Percentiles rank a stretch among this genome's conserved stretches.
These are phyloP conservation scores for Aspergillus novoparasiticus DNA, from an alignment of 2,329 filamentous ascomycete genomes.

Conservation along the genomic window DNA sequence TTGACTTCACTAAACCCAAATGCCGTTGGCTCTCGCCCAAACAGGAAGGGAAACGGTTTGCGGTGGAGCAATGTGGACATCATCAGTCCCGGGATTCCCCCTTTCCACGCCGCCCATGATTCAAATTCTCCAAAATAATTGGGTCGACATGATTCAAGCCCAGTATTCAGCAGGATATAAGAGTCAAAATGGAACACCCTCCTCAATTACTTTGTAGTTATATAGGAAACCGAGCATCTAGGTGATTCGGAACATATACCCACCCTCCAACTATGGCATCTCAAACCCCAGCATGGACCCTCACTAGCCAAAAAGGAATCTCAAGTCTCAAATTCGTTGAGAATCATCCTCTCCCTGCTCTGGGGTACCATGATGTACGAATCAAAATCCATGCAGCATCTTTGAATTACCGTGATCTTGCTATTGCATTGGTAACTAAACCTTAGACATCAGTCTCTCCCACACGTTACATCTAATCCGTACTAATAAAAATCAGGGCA, in stretches of 20 bases:
- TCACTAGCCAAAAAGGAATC: slow-evolving; percentile 35
- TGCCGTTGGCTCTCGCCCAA: too few relatives aligned
- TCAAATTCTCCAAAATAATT: too few relatives aligned
- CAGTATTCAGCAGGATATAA: background rate
- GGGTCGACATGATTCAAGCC: background rate
- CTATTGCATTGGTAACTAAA: slow-evolving; percentile 42
- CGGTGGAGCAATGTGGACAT: too few relatives aligned
- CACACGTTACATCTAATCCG: background rate
- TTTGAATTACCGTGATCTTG: slow-evolving; percentile 47
- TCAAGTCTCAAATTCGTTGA: slow-evolving; percentile 55
- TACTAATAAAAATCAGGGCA: slow-evolving; percentile 31
- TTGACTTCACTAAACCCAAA: too few relatives aligned
- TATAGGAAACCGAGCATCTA: too few relatives aligned
- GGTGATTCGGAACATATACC: too few relatives aligned
- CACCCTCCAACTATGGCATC: background rate
- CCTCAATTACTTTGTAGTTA: too few relatives aligned
- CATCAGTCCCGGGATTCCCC: too few relatives aligned
- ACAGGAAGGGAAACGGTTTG: too few relatives aligned
- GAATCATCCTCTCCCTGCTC: slow-evolving; percentile 53
- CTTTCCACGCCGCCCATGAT: too few relatives aligned
- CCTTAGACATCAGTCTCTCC: slow-evolving; percentile 45
- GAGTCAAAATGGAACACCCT: background rate
- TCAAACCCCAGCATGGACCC: slow-evolving; percentile 16
- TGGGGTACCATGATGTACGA: slow-evolving; percentile 68
- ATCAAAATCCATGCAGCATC: slow-evolving; percentile 56